Base-by-base conservation (phyloP, 306 rosid species). In the Pyrus pyrifolia region DNA sequence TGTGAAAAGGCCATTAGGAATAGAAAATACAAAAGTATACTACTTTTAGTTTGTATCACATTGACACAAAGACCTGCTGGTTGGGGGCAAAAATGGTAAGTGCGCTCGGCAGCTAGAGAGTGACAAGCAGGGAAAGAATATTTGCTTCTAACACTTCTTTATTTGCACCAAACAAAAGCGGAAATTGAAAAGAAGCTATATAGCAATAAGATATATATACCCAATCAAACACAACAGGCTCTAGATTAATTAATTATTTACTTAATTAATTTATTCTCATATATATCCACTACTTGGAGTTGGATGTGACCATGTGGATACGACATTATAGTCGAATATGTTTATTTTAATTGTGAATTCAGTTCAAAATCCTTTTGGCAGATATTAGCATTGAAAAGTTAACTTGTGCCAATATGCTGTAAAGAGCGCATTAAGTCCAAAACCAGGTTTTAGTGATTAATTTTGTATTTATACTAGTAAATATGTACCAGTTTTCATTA, bases 361-460 rank as follows among this genome's bases (percentile, higher is more conserved):
- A 66, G 75, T 67, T 81, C 75, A 67, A 9, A 17, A 44, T 81
- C 74, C 23, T 23, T 23, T 23, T 23, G 72, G 22, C 33, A 45
- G 40, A 58, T 70, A 45, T 57, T 55, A 73, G 23, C 22, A 73
- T 57, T 44, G 69, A 64, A 84, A 86, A 84, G 86, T 79, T 80
- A 49, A 76, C 58, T 40, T 68, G 65, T 72, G 78, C 78, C 82
- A 45, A 64, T 67, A 83, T 73, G 82, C 73, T 79, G 84, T 70
- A 76, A 85, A 83, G 87, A 67, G 67, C 57, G 67, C 62, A 64
- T 11, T 55, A 42, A 9, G 40, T 83, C 76, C 80, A 75, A 61
- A 64, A 77, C 74, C 35, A 19, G 79, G 79, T 60, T 75, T 64
- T 69, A 82, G 83, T 89, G 88, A 78, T 78, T 78, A 59, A 73